phyloP scores from a whole-genome alignment of 208 protist genomes.

The Trichomonas tenax region DNA sequence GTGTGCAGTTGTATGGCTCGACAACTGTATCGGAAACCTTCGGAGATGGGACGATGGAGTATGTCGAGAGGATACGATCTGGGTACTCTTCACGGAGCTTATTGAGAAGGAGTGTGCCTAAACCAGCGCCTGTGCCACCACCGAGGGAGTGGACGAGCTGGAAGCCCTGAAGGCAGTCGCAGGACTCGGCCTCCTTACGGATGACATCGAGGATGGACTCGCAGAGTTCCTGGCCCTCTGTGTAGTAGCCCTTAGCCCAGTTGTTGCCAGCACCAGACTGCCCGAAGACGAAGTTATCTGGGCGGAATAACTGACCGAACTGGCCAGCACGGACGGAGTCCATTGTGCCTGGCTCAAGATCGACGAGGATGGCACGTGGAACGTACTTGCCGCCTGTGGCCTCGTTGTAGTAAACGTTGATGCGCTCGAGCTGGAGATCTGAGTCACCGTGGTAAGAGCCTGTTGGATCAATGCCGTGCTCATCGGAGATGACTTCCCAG shows the following conservation, averaged over 20 bases:
- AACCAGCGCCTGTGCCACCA: too few relatives aligned
- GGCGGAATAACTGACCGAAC: conserved; percentile 73
- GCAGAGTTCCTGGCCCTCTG: too few relatives aligned
- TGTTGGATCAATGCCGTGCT: conserved; percentile 66
- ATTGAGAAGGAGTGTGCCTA: too few relatives aligned
- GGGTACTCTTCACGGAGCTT: too few relatives aligned
- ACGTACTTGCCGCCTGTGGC: conserved; percentile 65
- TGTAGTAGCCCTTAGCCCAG: conserved; percentile 91
- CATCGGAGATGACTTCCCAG: conserved; percentile 56
- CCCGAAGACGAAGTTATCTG: conserved; percentile 94
- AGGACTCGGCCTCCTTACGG: too few relatives aligned
- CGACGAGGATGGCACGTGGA: conserved; percentile 62
- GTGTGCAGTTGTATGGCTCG: conserved; percentile 53
- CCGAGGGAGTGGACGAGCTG: too few relatives aligned
- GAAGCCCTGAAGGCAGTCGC: too few relatives aligned
- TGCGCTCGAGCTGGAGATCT: conserved; percentile 86
- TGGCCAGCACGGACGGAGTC: conserved; percentile 74
- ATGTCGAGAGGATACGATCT: too few relatives aligned
- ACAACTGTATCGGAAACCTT: conserved; percentile 76
- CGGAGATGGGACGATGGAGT: too few relatives aligned
- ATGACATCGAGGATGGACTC: too few relatives aligned
- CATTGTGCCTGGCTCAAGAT: conserved; percentile 83
- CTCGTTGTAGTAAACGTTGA: conserved; percentile 96
- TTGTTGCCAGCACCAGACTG: conserved; percentile 92
- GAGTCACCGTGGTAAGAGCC: conserved; percentile 71